Evolutionary conservation across 768 basidiomycete species (phyloP).

Genomic region (Suillus placidus): DNA sequence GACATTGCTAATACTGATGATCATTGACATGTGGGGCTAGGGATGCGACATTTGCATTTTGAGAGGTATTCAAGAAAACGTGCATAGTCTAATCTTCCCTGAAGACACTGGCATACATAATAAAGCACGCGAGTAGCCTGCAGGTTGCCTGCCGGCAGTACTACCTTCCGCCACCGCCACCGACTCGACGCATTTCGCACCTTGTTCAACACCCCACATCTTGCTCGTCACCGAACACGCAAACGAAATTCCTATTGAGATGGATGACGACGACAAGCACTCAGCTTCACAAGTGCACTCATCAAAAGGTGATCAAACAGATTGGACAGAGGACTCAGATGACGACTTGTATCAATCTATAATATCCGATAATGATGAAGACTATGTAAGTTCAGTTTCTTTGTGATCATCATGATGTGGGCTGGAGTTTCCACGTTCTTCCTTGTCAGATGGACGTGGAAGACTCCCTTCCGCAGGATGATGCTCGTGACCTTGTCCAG

Average conservation of each 20-base stretch:
- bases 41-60: neutral
- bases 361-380: neutral
- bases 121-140: neutral
- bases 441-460: constrained; percentile 27
- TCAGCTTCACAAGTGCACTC: neutral
- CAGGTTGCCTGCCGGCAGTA: neutral
- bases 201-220: neutral
- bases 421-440: constrained; percentile 1
- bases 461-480: constrained; percentile 1
- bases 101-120: neutral
- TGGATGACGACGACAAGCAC: neutral
- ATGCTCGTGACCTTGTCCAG: constrained; percentile 25
- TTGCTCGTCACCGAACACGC: neutral
- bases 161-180: neutral
- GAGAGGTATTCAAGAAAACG: neutral
- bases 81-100: neutral
- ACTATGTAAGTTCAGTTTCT: constrained; percentile 2
- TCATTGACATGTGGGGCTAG: neutral
- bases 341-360: neutral
- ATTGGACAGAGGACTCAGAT: neutral
- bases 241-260: neutral
- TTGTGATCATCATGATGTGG: constrained; percentile 1
- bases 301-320: neutral
- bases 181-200: neutral
- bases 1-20: neutral